Base-by-base conservation (phyloP, 768 basidiomycete genomes). In the Paxillus involutus region DNA sequence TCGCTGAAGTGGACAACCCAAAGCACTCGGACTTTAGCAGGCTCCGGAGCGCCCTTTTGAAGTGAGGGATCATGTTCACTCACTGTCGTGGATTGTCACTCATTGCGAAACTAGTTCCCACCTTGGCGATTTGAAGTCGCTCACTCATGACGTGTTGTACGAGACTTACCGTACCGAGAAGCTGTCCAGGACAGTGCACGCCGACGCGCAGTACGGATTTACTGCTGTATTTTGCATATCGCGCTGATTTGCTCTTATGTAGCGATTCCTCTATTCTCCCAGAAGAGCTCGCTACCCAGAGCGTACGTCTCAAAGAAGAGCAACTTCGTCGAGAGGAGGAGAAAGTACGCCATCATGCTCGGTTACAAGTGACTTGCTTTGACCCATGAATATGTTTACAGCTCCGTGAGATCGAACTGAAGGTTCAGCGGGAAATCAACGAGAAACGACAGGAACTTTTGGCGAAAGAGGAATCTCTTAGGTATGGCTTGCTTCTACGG, bases 121-220 rank as follows among this genome's bases (percentile, higher is more conserved):
- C 68, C 75, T 99, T 55, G 90, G 87, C 33, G 97, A 99, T 72
- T 75, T 99, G 63, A 99, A 98, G 77, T 88, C 89, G 17, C 74
- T 96, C 69, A 95, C 93, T 0, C 90, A 95, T 66, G 97, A 98
- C 66, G 84, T 94, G 55, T 77, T 99, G 57, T 95, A 96, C 69
- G 94, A 97, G 74, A 94, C 94, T 30, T 98, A 96, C 72, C 93
- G 96, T 78, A 96, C 94, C 6, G 96, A 98, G 82, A 97, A 98
- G 64, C 78, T 98, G 19, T 97, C 94, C 5, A 81, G 91, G 63
- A 92, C 89, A 3, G 93, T 98, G 39, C 84, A 94, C 63, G 60
- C 88, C 2, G 89, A 90, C 62, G 78, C 89, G 13, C 81, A 86
- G 85, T 89, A 75, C 59, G 76, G 33, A 57, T 57, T 47, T 42